phyloP scores from a whole-genome alignment of 2,329 filamentous ascomycete genomes.

The Teratosphaeria destructans region DNA sequence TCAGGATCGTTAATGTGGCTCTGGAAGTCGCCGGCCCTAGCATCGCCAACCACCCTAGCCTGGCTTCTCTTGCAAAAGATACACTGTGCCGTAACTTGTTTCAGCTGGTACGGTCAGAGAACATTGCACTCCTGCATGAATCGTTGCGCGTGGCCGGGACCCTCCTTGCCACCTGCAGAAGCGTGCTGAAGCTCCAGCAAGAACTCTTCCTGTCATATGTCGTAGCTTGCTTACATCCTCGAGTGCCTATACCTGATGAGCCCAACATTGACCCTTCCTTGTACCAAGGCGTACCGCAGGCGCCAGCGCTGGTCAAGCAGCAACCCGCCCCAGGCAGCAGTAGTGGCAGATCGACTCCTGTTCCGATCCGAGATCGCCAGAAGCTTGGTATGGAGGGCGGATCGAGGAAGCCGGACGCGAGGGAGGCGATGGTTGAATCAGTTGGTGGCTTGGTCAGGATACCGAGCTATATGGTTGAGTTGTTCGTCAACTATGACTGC shows the following conservation, averaged over 20 bases:
- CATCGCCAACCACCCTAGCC: slow-evolving; percentile 80
- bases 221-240: slow-evolving; percentile 84
- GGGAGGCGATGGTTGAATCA: slow-evolving; percentile 97
- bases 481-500: slow-evolving; percentile 98
- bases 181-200: slow-evolving; percentile 88
- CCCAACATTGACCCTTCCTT: slow-evolving; percentile 80
- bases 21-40: slow-evolving; percentile 92
- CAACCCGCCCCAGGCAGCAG: slow-evolving; percentile 49
- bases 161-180: slow-evolving; percentile 77
- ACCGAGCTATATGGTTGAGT: slow-evolving; percentile 85
- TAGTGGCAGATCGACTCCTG: slow-evolving; percentile 80
- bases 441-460: slow-evolving; percentile 86
- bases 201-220: slow-evolving; percentile 92
- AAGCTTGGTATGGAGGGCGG: slow-evolving; percentile 88
- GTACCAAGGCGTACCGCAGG: slow-evolving; percentile 86
- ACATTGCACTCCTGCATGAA: slow-evolving; percentile 88
- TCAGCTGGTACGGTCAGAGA: slow-evolving; percentile 90
- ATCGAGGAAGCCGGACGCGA: slow-evolving; percentile 80
- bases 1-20: slow-evolving; percentile 93
- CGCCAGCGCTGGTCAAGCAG: slow-evolving; percentile 76
- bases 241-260: slow-evolving; percentile 88
- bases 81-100: slow-evolving; percentile 89
- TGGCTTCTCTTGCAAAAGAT: slow-evolving; percentile 83
- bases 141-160: slow-evolving; percentile 88
- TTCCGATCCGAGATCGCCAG: slow-evolving; percentile 83